Base-by-base conservation (phyloP, 1,139 yeast genomes). In the Scheffersomyces stambukii region DNA sequence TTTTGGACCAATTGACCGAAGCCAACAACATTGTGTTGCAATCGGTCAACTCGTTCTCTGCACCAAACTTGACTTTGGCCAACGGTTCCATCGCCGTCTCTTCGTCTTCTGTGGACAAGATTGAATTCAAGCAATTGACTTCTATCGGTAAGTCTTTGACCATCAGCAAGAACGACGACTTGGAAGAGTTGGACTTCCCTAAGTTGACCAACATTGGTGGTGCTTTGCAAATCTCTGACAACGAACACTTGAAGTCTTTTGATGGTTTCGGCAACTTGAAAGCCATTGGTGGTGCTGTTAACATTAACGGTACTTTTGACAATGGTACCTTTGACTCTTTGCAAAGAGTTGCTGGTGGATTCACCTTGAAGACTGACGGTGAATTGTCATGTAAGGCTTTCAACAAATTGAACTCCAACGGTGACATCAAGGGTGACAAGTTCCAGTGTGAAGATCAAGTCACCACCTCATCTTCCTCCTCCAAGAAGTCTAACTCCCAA, bases 11-110 rank as follows among this genome's bases (percentile, higher is more conserved):
- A 52, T 77, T 91, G 60, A 50, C 69, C 41, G 74, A 86, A 77
- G 96, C 95, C 45, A 82, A 83, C 73, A 81, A 84, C 72, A 66
- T 89, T 48, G 77, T 85, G 43, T 75, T 89, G 70, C 83, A 84
- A 64, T 79, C 78, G 47, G 81, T 86, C 50, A 63, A 80, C 46
- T 75, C 89, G 18, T 70, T 86, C 42, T 72, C 85, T 30, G 74
- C 85, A 59, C 68, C 77, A 39, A 70, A 75, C 68, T 71, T 91
- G 61, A 61, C 77, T 50, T 50, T 63, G 40, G 80, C 91, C 51
- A 84, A 84, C 70, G 79, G 84, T 44, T 83, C 96, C 35, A 60
- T 86, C 43, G 82, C 94, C 52, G 70, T 88, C 70, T 69, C 77
- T 52, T 74, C 78, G 69, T 74, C 75, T 57, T 54, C 75, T 32